Evolutionary conservation across 1,284 basidiomycete genomes (phyloP), one percentile per base, ranked within the genome.

Genomic region (Cutaneotrichosporon dermatis): DNA sequence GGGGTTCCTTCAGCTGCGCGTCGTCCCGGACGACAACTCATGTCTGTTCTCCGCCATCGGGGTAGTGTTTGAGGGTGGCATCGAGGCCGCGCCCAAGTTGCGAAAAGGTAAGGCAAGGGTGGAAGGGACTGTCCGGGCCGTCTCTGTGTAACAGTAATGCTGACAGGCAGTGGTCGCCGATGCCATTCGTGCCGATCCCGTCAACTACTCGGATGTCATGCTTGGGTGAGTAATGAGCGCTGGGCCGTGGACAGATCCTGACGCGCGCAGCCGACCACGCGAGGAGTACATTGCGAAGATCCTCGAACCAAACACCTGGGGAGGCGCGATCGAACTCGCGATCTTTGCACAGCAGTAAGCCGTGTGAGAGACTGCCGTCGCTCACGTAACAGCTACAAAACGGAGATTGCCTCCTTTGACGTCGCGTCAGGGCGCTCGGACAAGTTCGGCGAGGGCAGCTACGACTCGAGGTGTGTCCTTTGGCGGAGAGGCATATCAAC

Each of bases 11-110:
- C 61, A 66, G 48, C 65, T 75, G n/a, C 63, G 91, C 84, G 82
- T 92, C 57, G 90, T 94, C 8, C 92, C 91, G 11, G 92, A 95
- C 70, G 91, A 94, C 77, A 96, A 95, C 68, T 90, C 90, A 4
- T 97, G 93, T 76, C 80, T 97, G 41, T 97, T 96, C 79, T 88
- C 88, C 4, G 86, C 91, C 2, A 80, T 92, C 40, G 89, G 88
- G 4, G 80, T 95, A 45, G 81, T 94, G 4, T 91, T 96, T 68
- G 86, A 88, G 72, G 90, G 92, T 66, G 85, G 85, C 54, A 87
- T 88, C 12, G 73, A 80, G 16, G 86, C 87, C 56, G 69, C 67
- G 0, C 56, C 71, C 4, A 60, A 58, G n/a, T 53, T 80, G 42
- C 46, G 46, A 49, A 34, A 36, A 60, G 77, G 25, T 66, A 72